phyloP scores from a whole-genome alignment of 176 grass and related monocot species.

The Musa beccarii region DNA sequence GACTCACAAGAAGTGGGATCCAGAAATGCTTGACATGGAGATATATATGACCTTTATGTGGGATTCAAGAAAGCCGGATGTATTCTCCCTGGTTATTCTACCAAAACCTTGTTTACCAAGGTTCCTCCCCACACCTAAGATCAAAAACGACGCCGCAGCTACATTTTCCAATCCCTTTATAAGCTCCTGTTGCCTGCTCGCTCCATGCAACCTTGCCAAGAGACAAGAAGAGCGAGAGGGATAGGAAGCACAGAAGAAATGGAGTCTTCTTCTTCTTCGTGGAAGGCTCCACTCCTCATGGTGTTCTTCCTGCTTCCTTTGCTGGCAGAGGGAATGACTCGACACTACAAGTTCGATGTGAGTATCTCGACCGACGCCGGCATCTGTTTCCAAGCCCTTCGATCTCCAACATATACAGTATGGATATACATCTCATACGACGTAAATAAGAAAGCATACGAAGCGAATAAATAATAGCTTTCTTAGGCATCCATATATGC shows the following conservation, averaged over 20 bases:
- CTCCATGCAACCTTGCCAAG: too few relatives aligned
- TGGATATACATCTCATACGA: too few relatives aligned
- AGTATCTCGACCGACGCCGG: neutral
- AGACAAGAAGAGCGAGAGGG: too few relatives aligned
- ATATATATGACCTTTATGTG: neutral
- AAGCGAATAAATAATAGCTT: too few relatives aligned
- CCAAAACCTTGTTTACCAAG: neutral
- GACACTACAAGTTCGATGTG: slow-evolving; percentile 2
- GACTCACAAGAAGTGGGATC: too few relatives aligned
- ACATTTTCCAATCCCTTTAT: neutral
- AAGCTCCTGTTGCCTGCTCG: neutral
- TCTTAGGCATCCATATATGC: too few relatives aligned
- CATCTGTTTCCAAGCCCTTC: too few relatives aligned
- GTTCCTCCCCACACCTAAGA: neutral
- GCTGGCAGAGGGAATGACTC: neutral
- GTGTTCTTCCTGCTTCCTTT: neutral
- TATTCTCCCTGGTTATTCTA: neutral
- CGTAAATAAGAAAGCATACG: too few relatives aligned
- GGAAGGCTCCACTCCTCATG: neutral
- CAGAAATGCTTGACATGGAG: too few relatives aligned
- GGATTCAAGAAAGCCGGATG: neutral
- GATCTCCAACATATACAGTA: too few relatives aligned
- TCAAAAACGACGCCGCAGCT: neutral
- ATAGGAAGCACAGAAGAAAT: neutral
- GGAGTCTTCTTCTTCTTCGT: neutral